Conservation (phyloP, 805 yeast species). For the Yamadazyma laniorum region DNA sequence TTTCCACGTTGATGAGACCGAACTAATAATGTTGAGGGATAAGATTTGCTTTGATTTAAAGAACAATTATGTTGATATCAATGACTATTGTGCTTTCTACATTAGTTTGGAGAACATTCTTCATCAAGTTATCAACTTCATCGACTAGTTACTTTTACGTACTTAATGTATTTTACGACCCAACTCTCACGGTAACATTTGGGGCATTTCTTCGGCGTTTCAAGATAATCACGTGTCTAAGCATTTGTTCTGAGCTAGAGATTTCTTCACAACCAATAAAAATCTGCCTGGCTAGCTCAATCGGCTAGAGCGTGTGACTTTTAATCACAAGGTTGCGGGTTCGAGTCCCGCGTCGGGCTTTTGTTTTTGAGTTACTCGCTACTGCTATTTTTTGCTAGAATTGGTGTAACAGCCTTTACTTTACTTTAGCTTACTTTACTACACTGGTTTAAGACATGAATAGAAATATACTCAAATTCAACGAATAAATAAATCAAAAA, state of each 20-base stretch:
- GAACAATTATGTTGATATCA: conserved; percentile 43
- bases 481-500: conserved; percentile 9
- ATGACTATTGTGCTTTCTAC: conserved; percentile 45
- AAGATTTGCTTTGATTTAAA: conserved; percentile 41
- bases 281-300: conserved; percentile 19
- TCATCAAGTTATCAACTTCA: conserved; percentile 38
- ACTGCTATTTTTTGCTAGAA: too few relatives aligned
- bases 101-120: conserved; percentile 40
- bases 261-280: too few relatives aligned
- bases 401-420: too few relatives aligned
- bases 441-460: too few relatives aligned
- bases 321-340: conserved; percentile 20
- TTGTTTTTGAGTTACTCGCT: too few relatives aligned
- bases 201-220: background rate
- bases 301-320: conserved; percentile 21
- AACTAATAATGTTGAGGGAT: conserved; percentile 33
- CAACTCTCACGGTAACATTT: background rate
- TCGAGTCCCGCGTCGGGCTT: conserved; percentile 21
- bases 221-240: too few relatives aligned
- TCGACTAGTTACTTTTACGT: conserved; percentile 16
- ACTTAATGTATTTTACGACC: background rate
- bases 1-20: conserved; percentile 16
- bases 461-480: conserved; percentile 4
- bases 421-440: too few relatives aligned
- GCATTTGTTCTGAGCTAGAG: too few relatives aligned